Conservation (phyloP, 495 filamentous ascomycete species). For the Choiromyces venosus region DNA sequence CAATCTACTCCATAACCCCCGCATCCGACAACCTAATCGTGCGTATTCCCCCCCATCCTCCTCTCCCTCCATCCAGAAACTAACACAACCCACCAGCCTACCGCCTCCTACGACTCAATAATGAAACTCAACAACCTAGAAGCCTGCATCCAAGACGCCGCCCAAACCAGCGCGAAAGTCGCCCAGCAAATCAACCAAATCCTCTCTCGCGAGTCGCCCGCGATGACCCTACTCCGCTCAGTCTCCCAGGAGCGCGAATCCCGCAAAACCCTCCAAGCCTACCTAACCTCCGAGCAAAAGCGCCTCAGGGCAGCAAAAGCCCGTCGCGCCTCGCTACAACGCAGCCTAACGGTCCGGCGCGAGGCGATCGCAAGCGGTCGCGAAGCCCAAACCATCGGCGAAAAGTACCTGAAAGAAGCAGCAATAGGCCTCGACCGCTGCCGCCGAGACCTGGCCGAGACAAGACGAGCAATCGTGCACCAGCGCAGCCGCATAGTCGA, state of each 20-base stretch:
- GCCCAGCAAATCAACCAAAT: slow-evolving; percentile 71
- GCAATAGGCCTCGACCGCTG: slow-evolving; percentile 51
- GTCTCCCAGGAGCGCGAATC: slow-evolving; percentile 42
- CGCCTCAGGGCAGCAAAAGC: slow-evolving; percentile 55
- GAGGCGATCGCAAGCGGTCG: slow-evolving; percentile 62
- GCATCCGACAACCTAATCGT: slow-evolving; percentile 22
- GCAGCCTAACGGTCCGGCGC: slow-evolving; percentile 60
- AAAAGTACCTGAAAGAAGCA: slow-evolving; percentile 49
- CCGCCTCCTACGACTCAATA: slow-evolving; percentile 83
- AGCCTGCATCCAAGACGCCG: slow-evolving; percentile 84
- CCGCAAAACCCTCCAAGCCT: slow-evolving; percentile 18
- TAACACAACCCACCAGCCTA: slow-evolving; percentile 49
- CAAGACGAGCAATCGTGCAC: slow-evolving; percentile 60
- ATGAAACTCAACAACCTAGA: slow-evolving; percentile 87
- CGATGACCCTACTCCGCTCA: slow-evolving; percentile 17
- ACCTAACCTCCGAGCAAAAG: slow-evolving; percentile 57
- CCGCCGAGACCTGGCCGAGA: slow-evolving; percentile 57
- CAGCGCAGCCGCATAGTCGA: slow-evolving; percentile 83
- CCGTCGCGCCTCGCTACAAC: slow-evolving; percentile 60
- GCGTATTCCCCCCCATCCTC: slow-evolving; percentile 15
- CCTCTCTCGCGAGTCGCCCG: slow-evolving; percentile 49
- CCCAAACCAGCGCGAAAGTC: slow-evolving; percentile 68
- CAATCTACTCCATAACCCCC: slow-evolving; percentile 36
- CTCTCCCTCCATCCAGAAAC: slow-evolving; percentile 43
- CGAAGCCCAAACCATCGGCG: slow-evolving; percentile 53